phyloP scores from a whole-genome alignment of 2,329 filamentous ascomycete genomes.

The Microdochium bolleyi region DNA sequence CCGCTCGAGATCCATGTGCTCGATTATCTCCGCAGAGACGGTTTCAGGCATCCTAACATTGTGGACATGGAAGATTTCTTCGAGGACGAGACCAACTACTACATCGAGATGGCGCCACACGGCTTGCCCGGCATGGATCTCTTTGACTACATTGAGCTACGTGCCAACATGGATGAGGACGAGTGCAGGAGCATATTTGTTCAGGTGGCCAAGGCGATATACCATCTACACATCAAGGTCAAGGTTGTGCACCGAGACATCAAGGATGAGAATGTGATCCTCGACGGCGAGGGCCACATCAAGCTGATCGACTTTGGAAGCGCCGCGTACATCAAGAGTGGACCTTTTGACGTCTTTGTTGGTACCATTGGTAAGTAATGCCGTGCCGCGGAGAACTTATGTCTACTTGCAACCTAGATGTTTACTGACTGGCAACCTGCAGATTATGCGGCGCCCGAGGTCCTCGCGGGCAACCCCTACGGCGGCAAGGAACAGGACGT shows the following conservation, averaged over 20 bases:
- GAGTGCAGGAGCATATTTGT: constrained; percentile 94
- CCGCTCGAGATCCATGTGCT: constrained; percentile 95
- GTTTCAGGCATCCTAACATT: constrained; percentile 59
- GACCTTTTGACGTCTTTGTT: constrained; percentile 97
- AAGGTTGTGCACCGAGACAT: constrained; percentile 95
- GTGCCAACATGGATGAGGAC: constrained; percentile 90
- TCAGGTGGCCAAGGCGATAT: constrained; percentile 82
- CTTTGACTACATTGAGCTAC: constrained; percentile 96
- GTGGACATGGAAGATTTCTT: constrained; percentile 69
- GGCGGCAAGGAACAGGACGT: constrained; percentile 96
- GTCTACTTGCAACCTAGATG: constrained; percentile 2
- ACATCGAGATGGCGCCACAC: constrained; percentile 96
- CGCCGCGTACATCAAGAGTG: constrained; percentile 95
- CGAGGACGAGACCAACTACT: constrained; percentile 85
- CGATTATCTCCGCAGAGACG: constrained; percentile 78
- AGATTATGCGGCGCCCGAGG: constrained; percentile 99
- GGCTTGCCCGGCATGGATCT: constrained; percentile 96
- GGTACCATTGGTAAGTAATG: constrained; percentile 79
- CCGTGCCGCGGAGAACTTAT: neutral
- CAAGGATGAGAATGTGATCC: constrained; percentile 96
- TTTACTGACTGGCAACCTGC: constrained; percentile 5
- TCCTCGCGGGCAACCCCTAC: constrained; percentile 86
- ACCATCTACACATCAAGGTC: constrained; percentile 86
- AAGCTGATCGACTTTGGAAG: constrained; percentile 98
- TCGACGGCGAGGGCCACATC: constrained; percentile 91